phyloP scores from a whole-genome alignment of 148 eudicot genomes.

The Amaranthus hypochondriacus region DNA sequence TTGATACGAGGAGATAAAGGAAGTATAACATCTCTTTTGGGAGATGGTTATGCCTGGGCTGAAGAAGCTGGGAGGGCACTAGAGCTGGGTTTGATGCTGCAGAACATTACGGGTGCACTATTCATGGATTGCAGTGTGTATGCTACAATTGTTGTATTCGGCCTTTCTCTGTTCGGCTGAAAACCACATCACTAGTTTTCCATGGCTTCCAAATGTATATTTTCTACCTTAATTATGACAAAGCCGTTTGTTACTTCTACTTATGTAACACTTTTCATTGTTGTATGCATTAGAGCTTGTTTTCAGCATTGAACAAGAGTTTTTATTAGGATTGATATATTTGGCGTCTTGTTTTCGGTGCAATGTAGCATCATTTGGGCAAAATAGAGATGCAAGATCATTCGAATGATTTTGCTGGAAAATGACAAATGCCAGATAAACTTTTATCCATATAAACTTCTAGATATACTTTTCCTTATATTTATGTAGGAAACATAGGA shows the following conservation, averaged over 20 bases:
- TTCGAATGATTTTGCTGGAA: no score
- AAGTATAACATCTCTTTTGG: constrained; percentile 20
- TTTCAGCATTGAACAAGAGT: background rate
- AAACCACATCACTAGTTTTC: constrained; percentile 16
- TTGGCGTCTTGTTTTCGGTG: background rate
- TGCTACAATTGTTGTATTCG: constrained; percentile 49
- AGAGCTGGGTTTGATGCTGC: constrained; percentile 60
- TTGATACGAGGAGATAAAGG: constrained; percentile 24
- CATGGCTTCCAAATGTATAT: background rate
- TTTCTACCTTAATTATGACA: background rate
- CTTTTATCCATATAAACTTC: no score
- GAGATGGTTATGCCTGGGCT: constrained; percentile 42
- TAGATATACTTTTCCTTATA: no score
- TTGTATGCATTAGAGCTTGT: background rate
- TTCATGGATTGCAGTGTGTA: constrained; percentile 71
- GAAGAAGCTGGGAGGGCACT: constrained; percentile 57
- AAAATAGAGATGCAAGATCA: no score
- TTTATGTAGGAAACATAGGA: no score
- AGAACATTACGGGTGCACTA: constrained; percentile 46
- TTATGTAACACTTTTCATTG: background rate
- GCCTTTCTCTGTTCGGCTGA: constrained; percentile 42
- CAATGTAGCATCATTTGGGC: no score
- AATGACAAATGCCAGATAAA: no score
- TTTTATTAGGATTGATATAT: background rate
- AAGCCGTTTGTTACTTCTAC: background rate